Percentiles rank a stretch among this genome's conserved stretches.
These are phyloP conservation scores for Barnettozyma wickerhamii DNA, from an alignment of 805 yeast genomes.

Conservation along the genomic window DNA sequence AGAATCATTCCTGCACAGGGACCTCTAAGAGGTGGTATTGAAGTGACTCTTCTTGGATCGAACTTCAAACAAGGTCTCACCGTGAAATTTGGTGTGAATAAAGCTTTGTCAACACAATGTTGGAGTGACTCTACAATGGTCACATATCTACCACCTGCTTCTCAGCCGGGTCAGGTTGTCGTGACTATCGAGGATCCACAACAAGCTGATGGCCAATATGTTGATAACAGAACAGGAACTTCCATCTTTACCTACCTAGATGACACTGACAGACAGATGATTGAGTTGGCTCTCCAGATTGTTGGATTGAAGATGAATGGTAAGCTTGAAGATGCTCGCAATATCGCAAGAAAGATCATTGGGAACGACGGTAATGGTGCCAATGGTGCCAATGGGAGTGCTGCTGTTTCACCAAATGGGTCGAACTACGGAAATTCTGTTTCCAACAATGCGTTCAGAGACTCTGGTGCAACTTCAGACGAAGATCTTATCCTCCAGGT, in stretches of 20 bases:
- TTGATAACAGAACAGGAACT: conserved; percentile 20
- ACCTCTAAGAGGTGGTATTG: conserved; percentile 94
- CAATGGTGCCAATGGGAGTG: conserved; percentile 15
- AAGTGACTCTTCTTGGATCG: conserved; percentile 83
- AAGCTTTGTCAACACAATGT: conserved; percentile 83
- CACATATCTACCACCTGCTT: conserved; percentile 89
- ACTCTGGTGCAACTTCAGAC: conserved; percentile 21
- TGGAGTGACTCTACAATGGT: conserved; percentile 96
- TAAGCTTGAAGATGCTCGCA: conserved; percentile 87
- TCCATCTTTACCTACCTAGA: conserved; percentile 83
- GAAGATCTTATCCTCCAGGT: conserved; percentile 42
- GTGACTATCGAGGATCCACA: conserved; percentile 71
- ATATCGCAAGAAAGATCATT: conserved; percentile 87
- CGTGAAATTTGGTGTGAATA: conserved; percentile 82
- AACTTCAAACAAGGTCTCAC: conserved; percentile 79
- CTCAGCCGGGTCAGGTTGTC: conserved; percentile 84
- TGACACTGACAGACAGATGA: conserved; percentile 91
- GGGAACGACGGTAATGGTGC: conserved; percentile 42
- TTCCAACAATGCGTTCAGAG: conserved; percentile 7
- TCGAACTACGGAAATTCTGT: conserved; percentile 1
- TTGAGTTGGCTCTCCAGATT: conserved; percentile 92
- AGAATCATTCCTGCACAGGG: conserved; percentile 95
- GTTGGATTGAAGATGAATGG: conserved; percentile 98
- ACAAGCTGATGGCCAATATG: conserved; percentile 11
- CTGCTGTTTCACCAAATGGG: conserved; percentile 1